A percentile compares a stretch with the other conserved stretches of the same genome.
Evolutionary conservation across 2,329 filamentous ascomycete genomes (phyloP).

Genomic region (Alternaria panax): DNA sequence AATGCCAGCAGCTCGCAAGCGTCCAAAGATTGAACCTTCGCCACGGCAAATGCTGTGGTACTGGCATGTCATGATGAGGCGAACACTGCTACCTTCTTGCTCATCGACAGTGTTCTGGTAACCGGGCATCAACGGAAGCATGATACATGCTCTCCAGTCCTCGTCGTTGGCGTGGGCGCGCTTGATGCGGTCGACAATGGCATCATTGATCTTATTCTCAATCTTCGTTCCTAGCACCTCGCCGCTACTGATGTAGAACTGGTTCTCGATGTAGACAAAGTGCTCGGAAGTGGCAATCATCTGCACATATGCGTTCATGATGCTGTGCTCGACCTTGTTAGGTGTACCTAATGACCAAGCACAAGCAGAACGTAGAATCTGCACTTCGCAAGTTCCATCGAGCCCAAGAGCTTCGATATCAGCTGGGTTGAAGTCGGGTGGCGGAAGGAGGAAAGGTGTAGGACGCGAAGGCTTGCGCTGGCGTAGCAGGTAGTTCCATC

Average conservation of each 20-base stretch:
- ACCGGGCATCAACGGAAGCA: slow-evolving; percentile 97
- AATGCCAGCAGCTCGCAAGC: slow-evolving; percentile 78
- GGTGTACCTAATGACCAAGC: slow-evolving; percentile 90
- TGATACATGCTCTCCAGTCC: slow-evolving; percentile 86
- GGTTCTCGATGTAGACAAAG: slow-evolving; percentile 98
- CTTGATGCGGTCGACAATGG: slow-evolving; percentile 88
- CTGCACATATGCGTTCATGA: slow-evolving; percentile 93
- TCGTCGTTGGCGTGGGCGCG: slow-evolving; percentile 83
- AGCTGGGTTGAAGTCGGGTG: slow-evolving; percentile 85
- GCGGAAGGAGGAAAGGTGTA: slow-evolving; percentile 89
- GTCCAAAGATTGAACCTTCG: slow-evolving; percentile 88
- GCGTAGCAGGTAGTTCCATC: slow-evolving; percentile 96
- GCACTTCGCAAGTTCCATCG: slow-evolving; percentile 93
- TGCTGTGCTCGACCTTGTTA: slow-evolving; percentile 87
- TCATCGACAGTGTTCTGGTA: slow-evolving; percentile 97
- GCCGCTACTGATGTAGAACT: slow-evolving; percentile 96
- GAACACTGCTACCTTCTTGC: slow-evolving; percentile 91
- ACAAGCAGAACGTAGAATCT: slow-evolving; percentile 88
- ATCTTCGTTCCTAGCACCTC: slow-evolving; percentile 88
- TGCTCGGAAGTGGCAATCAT: slow-evolving; percentile 95
- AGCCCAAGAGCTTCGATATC: slow-evolving; percentile 89
- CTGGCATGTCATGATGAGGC: slow-evolving; percentile 96
- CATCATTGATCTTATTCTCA: slow-evolving; percentile 92
- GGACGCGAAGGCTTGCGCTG: slow-evolving; percentile 92
- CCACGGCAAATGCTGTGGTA: slow-evolving; percentile 95